These are phyloP conservation scores for Colletotrichum sublineola DNA, from an alignment of 2,329 filamentous ascomycete genomes.

Conservation along the genomic window DNA sequence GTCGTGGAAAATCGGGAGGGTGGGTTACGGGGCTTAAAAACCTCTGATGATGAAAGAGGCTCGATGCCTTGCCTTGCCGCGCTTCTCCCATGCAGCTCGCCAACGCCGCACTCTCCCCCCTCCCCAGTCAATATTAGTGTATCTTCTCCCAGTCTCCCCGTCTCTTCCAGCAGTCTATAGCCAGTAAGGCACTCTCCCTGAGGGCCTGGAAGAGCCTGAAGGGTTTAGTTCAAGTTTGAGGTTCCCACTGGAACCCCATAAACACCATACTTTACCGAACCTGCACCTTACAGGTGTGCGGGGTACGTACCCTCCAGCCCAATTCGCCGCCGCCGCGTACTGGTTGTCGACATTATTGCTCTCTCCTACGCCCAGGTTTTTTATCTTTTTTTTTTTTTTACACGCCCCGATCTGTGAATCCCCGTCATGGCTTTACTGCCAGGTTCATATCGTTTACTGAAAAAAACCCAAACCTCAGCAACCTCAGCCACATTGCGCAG, in stretches of 20 bases:
- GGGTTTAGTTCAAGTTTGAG: constrained; percentile 1
- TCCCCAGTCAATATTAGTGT: not conserved
- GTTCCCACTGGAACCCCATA: constrained; percentile 5
- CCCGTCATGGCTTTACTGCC: not conserved
- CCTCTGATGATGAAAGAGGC: constrained; percentile 44
- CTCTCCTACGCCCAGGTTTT: not conserved
- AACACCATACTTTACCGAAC: not conserved
- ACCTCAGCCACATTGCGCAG: constrained; percentile 22
- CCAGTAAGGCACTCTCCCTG: constrained; percentile 9
- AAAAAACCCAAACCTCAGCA: constrained; percentile 3
- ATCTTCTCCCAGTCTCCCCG: not conserved
- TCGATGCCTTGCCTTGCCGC: constrained; percentile 12
- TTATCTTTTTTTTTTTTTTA: not conserved
- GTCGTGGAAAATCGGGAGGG: constrained; percentile 42
- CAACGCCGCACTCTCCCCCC: not conserved
- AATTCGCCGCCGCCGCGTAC: not conserved
- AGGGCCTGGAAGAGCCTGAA: constrained; percentile 8
- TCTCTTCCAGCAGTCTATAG: not conserved
- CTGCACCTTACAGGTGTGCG: constrained; percentile 22
- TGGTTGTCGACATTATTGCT: not conserved
- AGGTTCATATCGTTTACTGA: not conserved
- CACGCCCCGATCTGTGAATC: constrained; percentile 24
- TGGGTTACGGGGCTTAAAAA: constrained; percentile 42
- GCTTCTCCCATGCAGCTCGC: not conserved
- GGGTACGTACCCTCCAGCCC: constrained; percentile 20